Evolutionary conservation across 768 basidiomycete genomes (phyloP).

Genomic region (Amanita inopinata): DNA sequence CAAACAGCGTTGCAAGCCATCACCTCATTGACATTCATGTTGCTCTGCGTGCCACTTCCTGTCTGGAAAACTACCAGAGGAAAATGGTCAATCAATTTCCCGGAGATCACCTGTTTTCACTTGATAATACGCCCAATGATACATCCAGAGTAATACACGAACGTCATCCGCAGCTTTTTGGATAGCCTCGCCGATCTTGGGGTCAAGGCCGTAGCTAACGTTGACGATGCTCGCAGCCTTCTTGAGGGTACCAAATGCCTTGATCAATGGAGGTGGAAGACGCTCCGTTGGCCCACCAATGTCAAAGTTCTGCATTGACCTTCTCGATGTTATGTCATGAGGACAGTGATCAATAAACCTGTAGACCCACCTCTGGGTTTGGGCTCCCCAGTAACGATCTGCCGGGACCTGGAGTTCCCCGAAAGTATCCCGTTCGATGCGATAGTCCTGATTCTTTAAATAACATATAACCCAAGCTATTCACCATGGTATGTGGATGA

Average conservation of each 20-base stretch:
- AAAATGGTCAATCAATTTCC: conserved; percentile 91
- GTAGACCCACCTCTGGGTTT: conserved; percentile 75
- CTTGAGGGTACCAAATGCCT: conserved; percentile 96
- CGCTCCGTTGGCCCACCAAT: conserved; percentile 94
- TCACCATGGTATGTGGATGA: not conserved
- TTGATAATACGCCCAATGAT: conserved; percentile 2
- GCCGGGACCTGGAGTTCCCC: conserved; percentile 80
- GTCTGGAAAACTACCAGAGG: conserved; percentile 99
- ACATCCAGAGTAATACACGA: conserved; percentile 14
- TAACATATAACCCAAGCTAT: not conserved
- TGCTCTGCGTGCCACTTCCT: conserved; percentile 96
- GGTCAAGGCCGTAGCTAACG: conserved; percentile 80
- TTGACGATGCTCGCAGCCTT: conserved; percentile 94
- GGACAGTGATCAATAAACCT: not conserved
- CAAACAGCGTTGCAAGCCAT: not conserved
- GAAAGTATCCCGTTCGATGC: conserved; percentile 89
- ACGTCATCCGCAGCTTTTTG: conserved; percentile 92
- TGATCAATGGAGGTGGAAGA: conserved; percentile 90
- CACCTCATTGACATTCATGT: conserved; percentile 99
- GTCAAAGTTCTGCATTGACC: conserved; percentile 95
- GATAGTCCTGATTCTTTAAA: conserved; percentile 36
- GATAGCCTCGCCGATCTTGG: conserved; percentile 81
- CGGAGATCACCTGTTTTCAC: conserved; percentile 78
- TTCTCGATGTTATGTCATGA: conserved; percentile 21
- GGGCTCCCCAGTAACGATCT: conserved; percentile 91